Base-by-base conservation (phyloP, 805 yeast species). In the Starmera dryadoides region DNA sequence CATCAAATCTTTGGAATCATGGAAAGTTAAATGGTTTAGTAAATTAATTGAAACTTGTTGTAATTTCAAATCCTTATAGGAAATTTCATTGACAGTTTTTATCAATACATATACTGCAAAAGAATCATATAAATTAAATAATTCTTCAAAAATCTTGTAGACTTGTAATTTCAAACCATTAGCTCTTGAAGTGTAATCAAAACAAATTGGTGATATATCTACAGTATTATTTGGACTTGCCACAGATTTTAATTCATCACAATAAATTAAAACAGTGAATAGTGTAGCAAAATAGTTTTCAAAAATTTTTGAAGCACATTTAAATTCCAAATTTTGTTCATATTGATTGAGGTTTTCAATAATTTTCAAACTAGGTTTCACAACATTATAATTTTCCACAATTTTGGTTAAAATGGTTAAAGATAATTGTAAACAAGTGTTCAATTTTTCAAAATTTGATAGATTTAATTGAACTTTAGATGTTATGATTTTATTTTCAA, bases 51-150 rank as follows among this genome's bases (percentile, higher is more conserved):
- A 57, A 4, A 54, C 37, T 18, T 39, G 42, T 37, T 66, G 69
- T 31, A 72, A 36, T 4, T 44, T 45, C 34, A 69, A 39, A 42
- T 66, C 68, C 15, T 50, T 55, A 9, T 49, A 38, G 21, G 71
- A 61, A 9, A 62, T 41, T 15, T 50, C 49, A 12, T 50, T 47
- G 10, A 60, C 53, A 28, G 64, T 63, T 39, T 59, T 63, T 15
- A 71, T 42, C 0, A 66, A 34, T 42, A 57, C 60, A 39, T 53
- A 62, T 14, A 64, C 40, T 1, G 64, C 58, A 26, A 64, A 48
- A 32, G 64, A 52, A 12, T 67, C 67, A 47, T 67, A 63, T 0
- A 60, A 38, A 5, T 56, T 41, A 19, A 68, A 48, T 4, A 69
- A 40, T 40, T 63, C 48, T 19, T 67, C 69, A 47, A 64, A 50